Evolutionary conservation across 768 basidiomycete species (phyloP).

Genomic region (Mycena kentingensis): DNA sequence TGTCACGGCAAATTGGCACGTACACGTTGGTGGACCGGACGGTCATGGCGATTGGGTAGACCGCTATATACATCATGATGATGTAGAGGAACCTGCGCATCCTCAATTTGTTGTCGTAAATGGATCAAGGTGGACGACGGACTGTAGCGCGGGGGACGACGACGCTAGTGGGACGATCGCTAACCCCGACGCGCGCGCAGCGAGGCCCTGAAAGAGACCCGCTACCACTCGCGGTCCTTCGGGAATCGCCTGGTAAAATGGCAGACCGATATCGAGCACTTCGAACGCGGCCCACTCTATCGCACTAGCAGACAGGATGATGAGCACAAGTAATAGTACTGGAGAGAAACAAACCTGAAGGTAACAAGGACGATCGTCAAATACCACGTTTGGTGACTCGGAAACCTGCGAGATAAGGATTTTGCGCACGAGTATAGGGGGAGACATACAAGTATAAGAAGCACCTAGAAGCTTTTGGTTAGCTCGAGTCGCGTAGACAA

Average conservation of each 20-base stretch:
- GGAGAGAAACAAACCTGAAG: conserved; percentile 51
- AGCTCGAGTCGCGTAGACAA: not conserved
- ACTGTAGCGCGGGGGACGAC: conserved; percentile 73
- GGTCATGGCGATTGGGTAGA: conserved; percentile 47
- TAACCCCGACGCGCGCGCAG: conserved; percentile 55
- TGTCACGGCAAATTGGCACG: conserved; percentile 11
- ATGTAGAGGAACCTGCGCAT: conserved; percentile 67
- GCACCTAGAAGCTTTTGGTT: conserved; percentile 40
- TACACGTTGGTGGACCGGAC: conserved; percentile 71
- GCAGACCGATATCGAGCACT: conserved; percentile 52
- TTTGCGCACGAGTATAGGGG: not conserved
- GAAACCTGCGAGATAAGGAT: conserved; percentile 44
- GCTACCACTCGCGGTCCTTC: conserved; percentile 41
- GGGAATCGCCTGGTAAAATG: conserved; percentile 39
- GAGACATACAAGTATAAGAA: conserved; percentile 58
- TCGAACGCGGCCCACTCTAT: conserved; percentile 75
- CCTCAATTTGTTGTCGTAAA: not conserved
- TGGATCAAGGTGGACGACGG: conserved; percentile 24
- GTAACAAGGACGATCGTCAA: conserved; percentile 54
- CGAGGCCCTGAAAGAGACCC: conserved; percentile 57
- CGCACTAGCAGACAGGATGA: conserved; percentile 27
- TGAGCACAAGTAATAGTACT: not conserved
- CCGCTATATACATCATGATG: conserved; percentile 76
- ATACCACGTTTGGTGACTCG: conserved; percentile 78
- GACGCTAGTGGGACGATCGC: conserved; percentile 47